These are phyloP conservation scores for Tricholoma matsutake DNA, from an alignment of 768 basidiomycete species.

Conservation along the genomic window DNA sequence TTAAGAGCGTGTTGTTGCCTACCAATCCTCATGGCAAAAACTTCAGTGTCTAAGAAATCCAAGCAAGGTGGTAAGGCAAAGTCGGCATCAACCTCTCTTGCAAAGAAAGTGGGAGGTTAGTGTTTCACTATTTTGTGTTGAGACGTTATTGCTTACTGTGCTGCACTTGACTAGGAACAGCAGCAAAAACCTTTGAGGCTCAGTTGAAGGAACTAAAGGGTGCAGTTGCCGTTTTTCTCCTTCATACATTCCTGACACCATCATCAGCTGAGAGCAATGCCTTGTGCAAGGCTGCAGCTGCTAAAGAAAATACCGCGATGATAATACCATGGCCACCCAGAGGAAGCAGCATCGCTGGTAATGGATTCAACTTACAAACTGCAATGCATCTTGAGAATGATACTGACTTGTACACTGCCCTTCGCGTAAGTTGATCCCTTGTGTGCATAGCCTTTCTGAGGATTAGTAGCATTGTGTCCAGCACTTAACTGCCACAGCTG, in stretches of 20 bases:
- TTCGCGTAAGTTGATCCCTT: neutral
- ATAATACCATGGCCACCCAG: neutral
- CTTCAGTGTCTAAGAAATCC: neutral
- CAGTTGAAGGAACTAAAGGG: conserved; percentile 1
- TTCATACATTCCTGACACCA: neutral
- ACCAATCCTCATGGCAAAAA: neutral
- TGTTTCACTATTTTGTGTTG: neutral
- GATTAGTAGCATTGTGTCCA: neutral
- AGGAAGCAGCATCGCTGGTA: neutral
- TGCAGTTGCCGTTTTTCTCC: neutral
- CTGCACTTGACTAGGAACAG: neutral
- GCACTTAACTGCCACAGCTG: neutral
- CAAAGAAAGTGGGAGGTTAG: conserved; percentile 1
- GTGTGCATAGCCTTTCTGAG: neutral
- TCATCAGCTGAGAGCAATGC: neutral
- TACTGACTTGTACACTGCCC: neutral
- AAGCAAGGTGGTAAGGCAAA: neutral
- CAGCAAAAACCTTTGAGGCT: conserved; percentile 1
- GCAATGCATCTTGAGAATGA: neutral
- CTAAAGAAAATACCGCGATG: neutral
- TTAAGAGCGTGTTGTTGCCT: neutral
- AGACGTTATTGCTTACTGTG: neutral
- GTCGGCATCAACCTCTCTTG: neutral
- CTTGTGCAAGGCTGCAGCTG: neutral
- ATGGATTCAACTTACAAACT: conserved; percentile 1